A percentile compares a stretch with the other conserved stretches of the same genome.
Conservation (phyloP, 257 asterid genomes). For the Scutellaria barbata region DNA sequence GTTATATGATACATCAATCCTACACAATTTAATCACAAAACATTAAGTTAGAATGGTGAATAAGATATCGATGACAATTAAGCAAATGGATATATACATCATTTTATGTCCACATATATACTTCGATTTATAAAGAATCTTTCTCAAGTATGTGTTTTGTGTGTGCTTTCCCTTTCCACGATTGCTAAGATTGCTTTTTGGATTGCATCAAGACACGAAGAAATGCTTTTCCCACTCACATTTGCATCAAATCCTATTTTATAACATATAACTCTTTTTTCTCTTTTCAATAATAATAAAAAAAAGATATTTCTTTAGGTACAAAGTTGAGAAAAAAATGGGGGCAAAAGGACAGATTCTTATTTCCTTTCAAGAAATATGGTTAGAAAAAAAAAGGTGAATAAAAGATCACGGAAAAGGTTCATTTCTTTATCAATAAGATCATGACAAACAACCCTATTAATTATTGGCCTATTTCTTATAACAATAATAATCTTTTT, state of each 20-base stretch:
- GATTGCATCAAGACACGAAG: slow-evolving; percentile 21
- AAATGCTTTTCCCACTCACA: slow-evolving; percentile 67
- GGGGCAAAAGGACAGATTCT: slow-evolving; percentile 41
- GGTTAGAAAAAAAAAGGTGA: slow-evolving; percentile 13
- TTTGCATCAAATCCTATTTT: slow-evolving; percentile 44
- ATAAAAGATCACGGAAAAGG: slow-evolving; percentile 34
- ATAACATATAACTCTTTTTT: slow-evolving; percentile 7
- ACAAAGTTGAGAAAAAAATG: slow-evolving; percentile 38
- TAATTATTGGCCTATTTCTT: slow-evolving; percentile 31
- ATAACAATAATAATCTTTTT: slow-evolving; percentile 18
- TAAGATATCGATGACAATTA: no score
- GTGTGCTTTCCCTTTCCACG: slow-evolving; percentile 24
- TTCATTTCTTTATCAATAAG: slow-evolving; percentile 37
- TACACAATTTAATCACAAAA: no score
- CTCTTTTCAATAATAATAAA: no score
- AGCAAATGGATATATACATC: no score
- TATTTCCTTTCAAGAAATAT: slow-evolving; percentile 36
- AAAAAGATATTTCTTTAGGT: slow-evolving; percentile 27
- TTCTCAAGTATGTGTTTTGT: not conserved
- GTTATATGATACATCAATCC: no score
- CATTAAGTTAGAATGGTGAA: no score
- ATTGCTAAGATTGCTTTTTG: slow-evolving; percentile 4
- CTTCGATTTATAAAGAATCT: no score
- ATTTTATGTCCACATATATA: no score
- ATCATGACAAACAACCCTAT: slow-evolving; percentile 16